Conservation (phyloP, 1,284 basidiomycete genomes). For the Ganoderma boninense region DNA sequence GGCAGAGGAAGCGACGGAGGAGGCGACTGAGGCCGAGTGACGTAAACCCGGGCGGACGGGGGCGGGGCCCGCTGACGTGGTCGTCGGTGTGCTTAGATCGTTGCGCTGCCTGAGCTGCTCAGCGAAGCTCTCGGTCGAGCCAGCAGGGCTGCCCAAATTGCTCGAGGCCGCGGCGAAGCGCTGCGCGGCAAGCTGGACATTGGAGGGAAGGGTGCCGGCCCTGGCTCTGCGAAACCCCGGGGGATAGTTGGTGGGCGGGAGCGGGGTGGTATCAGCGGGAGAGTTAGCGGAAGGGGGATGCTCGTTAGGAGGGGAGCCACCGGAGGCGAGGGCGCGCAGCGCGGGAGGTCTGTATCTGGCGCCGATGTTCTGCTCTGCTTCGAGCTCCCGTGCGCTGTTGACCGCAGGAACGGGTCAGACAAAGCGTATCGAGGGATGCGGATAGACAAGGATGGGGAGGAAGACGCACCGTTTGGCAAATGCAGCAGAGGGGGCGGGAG, state of each 20-base stretch:
- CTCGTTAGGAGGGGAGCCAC: conserved; percentile 78
- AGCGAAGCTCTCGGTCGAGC: conserved; percentile 70
- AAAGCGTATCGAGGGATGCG: conserved; percentile 15
- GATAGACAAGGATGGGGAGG: background rate
- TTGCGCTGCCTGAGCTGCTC: conserved; percentile 63
- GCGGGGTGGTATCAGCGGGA: conserved; percentile 61
- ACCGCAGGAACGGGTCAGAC: conserved; percentile 19
- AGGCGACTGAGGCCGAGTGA: conserved; percentile 76
- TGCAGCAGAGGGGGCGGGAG: conserved; percentile 88
- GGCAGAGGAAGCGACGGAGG: conserved; percentile 66
- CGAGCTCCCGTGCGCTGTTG: conserved; percentile 80
- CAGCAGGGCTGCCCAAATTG: conserved; percentile 59
- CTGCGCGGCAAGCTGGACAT: conserved; percentile 86
- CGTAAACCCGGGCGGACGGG: conserved; percentile 76
- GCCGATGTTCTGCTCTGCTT: conserved; percentile 73
- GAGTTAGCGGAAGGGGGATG: conserved; percentile 59
- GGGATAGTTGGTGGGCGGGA: conserved; percentile 77
- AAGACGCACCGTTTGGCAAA: conserved; percentile 80
- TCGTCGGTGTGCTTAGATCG: conserved; percentile 46
- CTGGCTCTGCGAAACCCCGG: conserved; percentile 86
- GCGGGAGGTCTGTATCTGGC: conserved; percentile 82
- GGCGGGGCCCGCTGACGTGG: conserved; percentile 49
- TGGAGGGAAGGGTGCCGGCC: conserved; percentile 89
- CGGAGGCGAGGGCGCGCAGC: conserved; percentile 74
- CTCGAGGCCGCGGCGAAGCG: conserved; percentile 77